These are phyloP conservation scores for Aspergillus hortae DNA, from an alignment of 2,329 filamentous ascomycete species.

Conservation along the genomic window DNA sequence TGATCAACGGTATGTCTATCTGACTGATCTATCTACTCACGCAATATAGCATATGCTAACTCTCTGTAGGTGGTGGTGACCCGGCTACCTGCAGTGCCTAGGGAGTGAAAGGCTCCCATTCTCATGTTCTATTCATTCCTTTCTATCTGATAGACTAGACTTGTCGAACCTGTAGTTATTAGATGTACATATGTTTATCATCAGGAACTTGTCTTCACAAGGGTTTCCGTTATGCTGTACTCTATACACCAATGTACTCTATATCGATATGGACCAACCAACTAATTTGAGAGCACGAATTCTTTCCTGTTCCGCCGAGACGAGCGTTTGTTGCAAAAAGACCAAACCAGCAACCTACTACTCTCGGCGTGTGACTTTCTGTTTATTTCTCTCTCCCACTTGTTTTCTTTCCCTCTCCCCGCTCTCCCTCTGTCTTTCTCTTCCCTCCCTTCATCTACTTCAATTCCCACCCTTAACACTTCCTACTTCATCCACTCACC, in stretches of 20 bases:
- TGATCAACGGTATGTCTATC: constrained; percentile 45
- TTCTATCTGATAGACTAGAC: constrained; percentile 7
- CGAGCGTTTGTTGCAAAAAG: background rate
- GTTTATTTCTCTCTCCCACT: background rate
- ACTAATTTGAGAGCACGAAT: no score
- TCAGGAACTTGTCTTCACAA: background rate
- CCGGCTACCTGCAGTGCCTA: constrained; percentile 27
- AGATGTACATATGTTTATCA: background rate
- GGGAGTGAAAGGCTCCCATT: background rate
- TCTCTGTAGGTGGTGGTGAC: constrained; percentile 31
- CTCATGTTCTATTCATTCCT: background rate
- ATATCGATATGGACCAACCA: no score
- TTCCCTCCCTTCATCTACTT: background rate
- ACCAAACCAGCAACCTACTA: background rate
- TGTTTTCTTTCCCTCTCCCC: background rate
- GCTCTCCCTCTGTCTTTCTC: background rate
- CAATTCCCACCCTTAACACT: background rate
- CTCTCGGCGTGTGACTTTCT: background rate
- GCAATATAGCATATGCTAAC: constrained; percentile 9
- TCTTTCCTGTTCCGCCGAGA: no score
- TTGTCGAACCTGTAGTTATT: background rate
- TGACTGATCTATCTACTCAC: background rate
- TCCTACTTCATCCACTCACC: background rate
- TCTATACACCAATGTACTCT: background rate
- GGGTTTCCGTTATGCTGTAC: background rate